Conservation (phyloP, 345 rosid species). For the Moricandia arvensis region DNA sequence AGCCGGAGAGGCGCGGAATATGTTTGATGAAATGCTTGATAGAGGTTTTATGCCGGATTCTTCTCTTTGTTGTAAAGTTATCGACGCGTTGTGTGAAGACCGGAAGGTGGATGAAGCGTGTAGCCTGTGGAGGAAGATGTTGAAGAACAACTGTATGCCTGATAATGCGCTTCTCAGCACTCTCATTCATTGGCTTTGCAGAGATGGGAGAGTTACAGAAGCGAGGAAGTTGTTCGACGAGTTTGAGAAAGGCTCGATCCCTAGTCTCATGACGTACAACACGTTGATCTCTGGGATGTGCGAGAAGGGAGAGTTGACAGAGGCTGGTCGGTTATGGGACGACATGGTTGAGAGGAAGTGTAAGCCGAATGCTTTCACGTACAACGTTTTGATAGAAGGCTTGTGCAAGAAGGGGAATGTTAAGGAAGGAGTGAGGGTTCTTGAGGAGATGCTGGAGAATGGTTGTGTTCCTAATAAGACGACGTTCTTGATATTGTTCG, state of each 20-base stretch:
- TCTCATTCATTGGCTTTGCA: conserved; percentile 83
- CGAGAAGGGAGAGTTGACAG: conserved; percentile 64
- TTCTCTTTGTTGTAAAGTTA: conserved; percentile 72
- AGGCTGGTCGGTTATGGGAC: conserved; percentile 82
- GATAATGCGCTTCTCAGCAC: conserved; percentile 77
- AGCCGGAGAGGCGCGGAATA: conserved; percentile 66
- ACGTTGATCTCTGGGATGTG: conserved; percentile 78
- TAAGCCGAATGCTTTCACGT: conserved; percentile 71
- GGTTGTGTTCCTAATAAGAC: conserved; percentile 61
- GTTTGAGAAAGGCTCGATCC: conserved; percentile 70
- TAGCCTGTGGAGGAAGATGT: conserved; percentile 69
- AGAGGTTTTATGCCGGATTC: conserved; percentile 62
- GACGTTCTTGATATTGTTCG: conserved; percentile 54
- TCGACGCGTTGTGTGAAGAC: conserved; percentile 61
- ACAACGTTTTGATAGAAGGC: conserved; percentile 68
- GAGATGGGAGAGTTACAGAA: conserved; percentile 59
- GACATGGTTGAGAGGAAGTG: conserved; percentile 81
- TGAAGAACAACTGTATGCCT: conserved; percentile 67
- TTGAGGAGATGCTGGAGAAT: conserved; percentile 76
- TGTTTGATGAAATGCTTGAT: conserved; percentile 75
- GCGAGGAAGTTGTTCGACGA: conserved; percentile 77
- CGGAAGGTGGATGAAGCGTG: conserved; percentile 76
- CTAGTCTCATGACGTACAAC: conserved; percentile 73
- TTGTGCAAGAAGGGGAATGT: conserved; percentile 63
- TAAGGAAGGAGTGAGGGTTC: conserved; percentile 61